Evolutionary conservation across 495 filamentous ascomycete species (phyloP), one percentile per base, ranked within the genome.

Genomic region (Penicillium macrosclerotiorum): DNA sequence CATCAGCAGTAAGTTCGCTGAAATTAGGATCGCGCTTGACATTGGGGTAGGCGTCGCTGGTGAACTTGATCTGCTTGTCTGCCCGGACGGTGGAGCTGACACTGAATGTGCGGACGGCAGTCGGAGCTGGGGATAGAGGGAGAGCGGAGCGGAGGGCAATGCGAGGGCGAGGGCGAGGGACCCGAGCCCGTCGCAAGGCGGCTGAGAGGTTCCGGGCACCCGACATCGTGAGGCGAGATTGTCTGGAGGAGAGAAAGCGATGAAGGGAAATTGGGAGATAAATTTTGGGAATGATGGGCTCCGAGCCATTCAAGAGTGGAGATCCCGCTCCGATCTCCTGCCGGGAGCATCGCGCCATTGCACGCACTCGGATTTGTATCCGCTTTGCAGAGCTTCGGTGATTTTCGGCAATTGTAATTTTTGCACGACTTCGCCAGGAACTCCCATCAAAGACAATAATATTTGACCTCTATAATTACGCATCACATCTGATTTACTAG

Each of bases 41-140:
- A 45, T 87, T 78, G 14, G 93, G 93, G 64, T 97, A 88, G 51
- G 82, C 81, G 38, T 93, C 85, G 47, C 85, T 84, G 27, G 91
- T 96, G 68, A 83, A 86, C 62, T 83, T 81, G 57, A 84, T 78
- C 40, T 78, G 63, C 45, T 78, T 62, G 27, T 59, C 62, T 33
- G 59, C 59, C n/a, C 35, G 47, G 29, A 52, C 44, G 18, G 53
- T 47, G 42, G 67, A 45, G 54, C 63, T 54, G 46, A 58, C 47
- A 42, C 51, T 68, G 60, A 75, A 75, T 47, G 49, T 50, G 46
- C 69, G 69, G 27, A 52, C 42, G 31, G 51, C 47, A 20, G 58
- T 46, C 32, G 55, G 47, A 11, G 42, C 42, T 14, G 64, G 54
- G 33, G 55, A 40, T 8, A 51, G 51, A 25, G 59, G 24, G 26